Percentiles rank a stretch among this genome's conserved stretches.
phyloP scores from a whole-genome alignment of 176 grass and related monocot genomes.

The Lolium multiflorum region DNA sequence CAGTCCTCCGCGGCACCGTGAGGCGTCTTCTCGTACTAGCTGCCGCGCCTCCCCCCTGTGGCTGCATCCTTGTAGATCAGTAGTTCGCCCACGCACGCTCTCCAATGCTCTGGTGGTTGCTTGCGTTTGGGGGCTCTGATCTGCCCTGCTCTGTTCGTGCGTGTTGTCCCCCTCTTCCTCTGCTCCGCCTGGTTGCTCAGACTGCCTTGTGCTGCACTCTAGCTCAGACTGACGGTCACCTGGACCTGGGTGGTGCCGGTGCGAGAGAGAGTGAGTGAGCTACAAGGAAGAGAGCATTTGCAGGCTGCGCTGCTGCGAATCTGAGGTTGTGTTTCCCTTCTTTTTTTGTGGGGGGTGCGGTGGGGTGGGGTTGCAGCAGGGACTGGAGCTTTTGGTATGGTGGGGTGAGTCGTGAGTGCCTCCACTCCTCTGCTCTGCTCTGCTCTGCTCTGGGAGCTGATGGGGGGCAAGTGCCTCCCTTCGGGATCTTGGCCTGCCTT shows the following conservation, averaged over 20 bases:
- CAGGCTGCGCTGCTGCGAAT: conserved; percentile 40
- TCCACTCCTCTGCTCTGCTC: background rate
- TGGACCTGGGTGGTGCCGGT: background rate
- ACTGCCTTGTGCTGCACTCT: conserved; percentile 41
- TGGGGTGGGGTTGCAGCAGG: background rate
- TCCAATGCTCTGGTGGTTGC: conserved; percentile 24
- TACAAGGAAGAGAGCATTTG: conserved; percentile 5
- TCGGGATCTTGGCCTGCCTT: conserved; percentile 6
- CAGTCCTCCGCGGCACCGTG: conserved; percentile 38
- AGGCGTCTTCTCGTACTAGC: conserved; percentile 57
- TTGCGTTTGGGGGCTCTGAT: conserved; percentile 55
- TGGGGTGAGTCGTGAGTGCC: conserved; percentile 7
- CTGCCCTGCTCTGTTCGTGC: background rate
- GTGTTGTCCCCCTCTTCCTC: background rate
- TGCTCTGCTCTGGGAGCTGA: background rate
- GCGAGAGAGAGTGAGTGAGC: background rate
- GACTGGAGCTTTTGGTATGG: conserved; percentile 20
- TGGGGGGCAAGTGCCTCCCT: background rate
- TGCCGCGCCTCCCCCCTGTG: conserved; percentile 5
- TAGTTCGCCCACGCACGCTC: conserved; percentile 15
- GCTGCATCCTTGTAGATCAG: conserved; percentile 44
- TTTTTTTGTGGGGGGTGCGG: background rate
- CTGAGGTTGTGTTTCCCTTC: background rate
- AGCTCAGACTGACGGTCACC: background rate
- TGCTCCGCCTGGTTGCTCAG: conserved; percentile 28